Percentiles rank a stretch among this genome's conserved stretches.
These are phyloP conservation scores for Syncephalastrum racemosum DNA, from an alignment of 371 early-diverging fungal species.

Conservation along the genomic window DNA sequence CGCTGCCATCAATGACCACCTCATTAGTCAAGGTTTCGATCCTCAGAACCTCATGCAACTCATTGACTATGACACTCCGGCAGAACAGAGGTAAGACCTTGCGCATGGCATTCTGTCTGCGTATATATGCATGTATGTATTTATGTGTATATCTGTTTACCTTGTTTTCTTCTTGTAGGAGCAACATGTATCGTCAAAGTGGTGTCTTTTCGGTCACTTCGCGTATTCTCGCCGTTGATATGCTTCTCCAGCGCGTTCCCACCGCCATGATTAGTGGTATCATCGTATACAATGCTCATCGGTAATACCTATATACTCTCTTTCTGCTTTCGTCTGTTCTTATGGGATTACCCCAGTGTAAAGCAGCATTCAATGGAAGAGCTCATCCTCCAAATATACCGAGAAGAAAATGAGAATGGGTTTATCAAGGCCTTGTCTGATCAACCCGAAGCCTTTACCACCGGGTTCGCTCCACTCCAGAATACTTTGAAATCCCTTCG, in stretches of 20 bases:
- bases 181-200: constrained; percentile 76
- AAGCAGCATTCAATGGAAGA: constrained; percentile 83
- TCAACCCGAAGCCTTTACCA: constrained; percentile 70
- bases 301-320: constrained; percentile 33
- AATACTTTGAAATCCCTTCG: constrained; percentile 79
- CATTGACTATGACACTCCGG: constrained; percentile 67
- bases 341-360: constrained; percentile 48
- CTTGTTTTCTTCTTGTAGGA: constrained; percentile 35
- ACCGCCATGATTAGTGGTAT: constrained; percentile 80
- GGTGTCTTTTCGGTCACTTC: constrained; percentile 91
- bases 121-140: no score
- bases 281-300: constrained; percentile 86
- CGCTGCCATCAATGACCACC: constrained; percentile 54
- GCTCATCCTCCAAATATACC: constrained; percentile 80
- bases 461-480: constrained; percentile 85
- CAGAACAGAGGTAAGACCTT: constrained; percentile 57
- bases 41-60: constrained; percentile 39
- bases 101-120: neutral
- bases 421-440: constrained; percentile 97
- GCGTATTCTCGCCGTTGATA: constrained; percentile 92
- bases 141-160: neutral
- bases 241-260: constrained; percentile 83
- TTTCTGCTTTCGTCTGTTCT: constrained; percentile 3
- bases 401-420: constrained; percentile 78
- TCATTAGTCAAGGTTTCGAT: constrained; percentile 45